These are phyloP conservation scores for Cladosporium sp. DNA, from an alignment of 2,329 filamentous ascomycete species.

Conservation along the genomic window DNA sequence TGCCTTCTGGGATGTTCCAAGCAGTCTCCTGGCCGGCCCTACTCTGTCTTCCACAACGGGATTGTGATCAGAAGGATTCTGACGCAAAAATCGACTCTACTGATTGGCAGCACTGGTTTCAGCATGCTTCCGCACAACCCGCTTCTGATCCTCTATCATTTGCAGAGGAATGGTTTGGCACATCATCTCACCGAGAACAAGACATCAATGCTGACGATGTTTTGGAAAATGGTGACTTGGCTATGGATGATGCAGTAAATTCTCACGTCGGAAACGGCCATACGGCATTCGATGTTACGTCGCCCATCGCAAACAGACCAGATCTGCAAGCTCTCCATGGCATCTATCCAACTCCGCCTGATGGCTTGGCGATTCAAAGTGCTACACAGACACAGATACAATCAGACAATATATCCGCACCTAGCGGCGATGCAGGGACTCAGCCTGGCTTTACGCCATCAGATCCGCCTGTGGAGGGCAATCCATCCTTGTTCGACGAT, in stretches of 20 bases:
- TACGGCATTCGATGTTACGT: slow-evolving; percentile 16
- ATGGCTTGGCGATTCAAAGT: slow-evolving; percentile 37
- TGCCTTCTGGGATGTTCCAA: slow-evolving; percentile 4
- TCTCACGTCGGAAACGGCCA: not conserved
- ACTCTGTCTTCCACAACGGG: slow-evolving; percentile 16
- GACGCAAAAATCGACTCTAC: not conserved
- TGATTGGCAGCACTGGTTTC: slow-evolving; percentile 23
- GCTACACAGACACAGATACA: slow-evolving; percentile 12
- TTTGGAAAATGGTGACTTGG: not conserved
- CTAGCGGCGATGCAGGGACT: not conserved
- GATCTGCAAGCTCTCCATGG: slow-evolving; percentile 43
- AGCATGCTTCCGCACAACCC: slow-evolving; percentile 11
- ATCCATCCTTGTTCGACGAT: not conserved
- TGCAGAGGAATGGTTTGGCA: slow-evolving; percentile 26
- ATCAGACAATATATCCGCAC: not conserved
- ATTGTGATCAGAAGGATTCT: too few species aligned
- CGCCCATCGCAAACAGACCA: slow-evolving; percentile 29
- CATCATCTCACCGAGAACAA: slow-evolving; percentile 19
- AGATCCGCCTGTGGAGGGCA: not conserved
- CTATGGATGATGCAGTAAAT: not conserved
- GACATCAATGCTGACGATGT: slow-evolving; percentile 6
- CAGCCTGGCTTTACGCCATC: not conserved
- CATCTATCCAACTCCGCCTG: slow-evolving; percentile 68
- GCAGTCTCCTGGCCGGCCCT: slow-evolving; percentile 20
- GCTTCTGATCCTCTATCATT: slow-evolving; percentile 27